Percentiles rank a stretch among this genome's conserved stretches.
These are phyloP conservation scores for Melanogaster broomeanus DNA, from an alignment of 768 basidiomycete genomes.

Conservation along the genomic window DNA sequence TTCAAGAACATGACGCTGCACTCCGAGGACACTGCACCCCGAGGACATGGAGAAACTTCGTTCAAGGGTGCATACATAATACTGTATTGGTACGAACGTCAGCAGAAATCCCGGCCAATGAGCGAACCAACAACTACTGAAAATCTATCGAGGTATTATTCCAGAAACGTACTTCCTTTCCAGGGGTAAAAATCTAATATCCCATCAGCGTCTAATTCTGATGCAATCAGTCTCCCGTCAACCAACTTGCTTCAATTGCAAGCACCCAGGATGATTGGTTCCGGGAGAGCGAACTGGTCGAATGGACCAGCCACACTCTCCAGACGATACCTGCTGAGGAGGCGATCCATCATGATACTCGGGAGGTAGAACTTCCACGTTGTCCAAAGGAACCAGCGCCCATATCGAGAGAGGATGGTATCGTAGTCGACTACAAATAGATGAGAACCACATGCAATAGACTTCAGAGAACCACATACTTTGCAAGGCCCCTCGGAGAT, in stretches of 20 bases:
- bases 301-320: constrained; percentile 59
- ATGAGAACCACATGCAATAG: not conserved
- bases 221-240: too few relatives aligned
- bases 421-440: constrained; percentile 60
- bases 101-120: too few relatives aligned
- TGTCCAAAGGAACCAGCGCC: constrained; percentile 77
- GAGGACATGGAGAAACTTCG: too few relatives aligned
- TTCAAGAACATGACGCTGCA: too few relatives aligned
- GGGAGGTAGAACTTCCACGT: constrained; percentile 61
- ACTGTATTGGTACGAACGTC: too few relatives aligned
- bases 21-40: too few relatives aligned
- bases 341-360: constrained; percentile 32
- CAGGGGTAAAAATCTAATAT: constrained; percentile 2
- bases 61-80: too few relatives aligned
- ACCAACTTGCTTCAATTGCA: too few relatives aligned
- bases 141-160: too few relatives aligned
- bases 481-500: constrained; percentile 57
- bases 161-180: not conserved
- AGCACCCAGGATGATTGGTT: too few relatives aligned
- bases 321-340: constrained; percentile 33
- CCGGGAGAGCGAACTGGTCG: constrained; percentile 35
- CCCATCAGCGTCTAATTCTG: not conserved
- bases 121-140: too few relatives aligned
- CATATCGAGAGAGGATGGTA: constrained; percentile 58
- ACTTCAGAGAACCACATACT: constrained; percentile 41